These are phyloP conservation scores for Talaromyces marneffei DNA, from an alignment of 2,329 filamentous ascomycete species.

Conservation along the genomic window DNA sequence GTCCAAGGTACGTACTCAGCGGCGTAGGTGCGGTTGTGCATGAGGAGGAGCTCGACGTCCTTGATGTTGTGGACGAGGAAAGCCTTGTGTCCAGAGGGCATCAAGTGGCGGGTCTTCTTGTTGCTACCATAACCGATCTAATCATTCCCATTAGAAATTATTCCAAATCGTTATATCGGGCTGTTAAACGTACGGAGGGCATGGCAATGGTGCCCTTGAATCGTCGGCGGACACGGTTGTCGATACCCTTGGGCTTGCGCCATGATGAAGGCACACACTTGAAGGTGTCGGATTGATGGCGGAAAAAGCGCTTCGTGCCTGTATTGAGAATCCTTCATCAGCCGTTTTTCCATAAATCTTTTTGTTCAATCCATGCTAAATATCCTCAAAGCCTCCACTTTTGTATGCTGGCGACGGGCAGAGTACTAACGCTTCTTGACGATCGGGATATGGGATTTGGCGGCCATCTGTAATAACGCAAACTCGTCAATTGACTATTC, in stretches of 20 bases:
- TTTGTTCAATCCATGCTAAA: background rate
- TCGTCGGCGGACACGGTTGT: slow-evolving; percentile 93
- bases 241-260: slow-evolving; percentile 99
- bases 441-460: slow-evolving; percentile 99
- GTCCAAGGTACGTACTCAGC: slow-evolving; percentile 72
- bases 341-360: slow-evolving; percentile 21
- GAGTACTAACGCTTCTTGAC: slow-evolving; percentile 85
- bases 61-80: slow-evolving; percentile 97
- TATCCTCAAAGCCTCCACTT: background rate
- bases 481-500: slow-evolving; percentile 9
- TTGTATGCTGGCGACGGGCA: background rate
- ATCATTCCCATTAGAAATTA: slow-evolving; percentile 16
- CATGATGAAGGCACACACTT: slow-evolving; percentile 84
- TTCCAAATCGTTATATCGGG: no score
- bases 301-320: slow-evolving; percentile 92
- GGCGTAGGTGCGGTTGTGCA: slow-evolving; percentile 99
- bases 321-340: slow-evolving; percentile 34
- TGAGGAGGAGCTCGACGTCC: slow-evolving; percentile 95
- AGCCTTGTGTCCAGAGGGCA: slow-evolving; percentile 98
- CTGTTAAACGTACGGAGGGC: slow-evolving; percentile 76
- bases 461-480: slow-evolving; percentile 65
- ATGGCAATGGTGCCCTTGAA: slow-evolving; percentile 95
- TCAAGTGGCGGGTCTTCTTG: slow-evolving; percentile 99
- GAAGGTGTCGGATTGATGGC: slow-evolving; percentile 97
- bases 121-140: slow-evolving; percentile 99